A percentile compares a stretch with the other conserved stretches of the same genome.
Evolutionary conservation across 495 filamentous ascomycete genomes (phyloP).

Genomic region (Podospora australis): DNA sequence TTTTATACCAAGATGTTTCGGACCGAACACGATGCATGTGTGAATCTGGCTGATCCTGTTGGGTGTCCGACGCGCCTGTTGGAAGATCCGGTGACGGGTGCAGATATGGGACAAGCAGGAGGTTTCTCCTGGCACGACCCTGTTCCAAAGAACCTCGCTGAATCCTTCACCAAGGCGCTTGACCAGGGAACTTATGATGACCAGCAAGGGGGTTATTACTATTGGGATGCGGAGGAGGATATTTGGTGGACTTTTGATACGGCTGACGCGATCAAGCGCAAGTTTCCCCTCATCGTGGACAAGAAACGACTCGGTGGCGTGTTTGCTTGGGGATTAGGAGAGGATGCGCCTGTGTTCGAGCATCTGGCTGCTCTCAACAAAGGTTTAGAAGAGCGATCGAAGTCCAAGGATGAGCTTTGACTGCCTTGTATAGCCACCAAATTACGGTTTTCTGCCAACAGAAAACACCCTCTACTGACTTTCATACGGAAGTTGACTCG

Average conservation of each 20-base stretch:
- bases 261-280: conserved; percentile 51
- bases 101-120: conserved; percentile 56
- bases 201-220: conserved; percentile 59
- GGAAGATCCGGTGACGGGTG: conserved; percentile 59
- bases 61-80: conserved; percentile 57
- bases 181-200: conserved; percentile 51
- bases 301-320: conserved; percentile 58
- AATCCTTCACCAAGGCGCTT: conserved; percentile 46
- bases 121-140: conserved; percentile 55
- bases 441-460: no score
- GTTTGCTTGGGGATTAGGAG: conserved; percentile 69
- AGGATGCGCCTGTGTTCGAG: conserved; percentile 55
- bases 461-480: no score
- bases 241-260: conserved; percentile 78
- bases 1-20: conserved; percentile 71
- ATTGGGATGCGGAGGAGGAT: conserved; percentile 52
- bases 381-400: conserved; percentile 13
- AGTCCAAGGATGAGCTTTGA: conserved; percentile 22
- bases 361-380: conserved; percentile 55
- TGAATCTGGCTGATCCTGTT: conserved; percentile 39
- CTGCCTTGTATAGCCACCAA: no score
- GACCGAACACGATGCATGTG: conserved; percentile 47
- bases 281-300: conserved; percentile 56
- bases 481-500: no score
- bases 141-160: conserved; percentile 39